Percentiles rank a stretch among this genome's conserved stretches.
phyloP scores from a whole-genome alignment of 139 green algal genomes.

The Diplosphaera chodatii region DNA sequence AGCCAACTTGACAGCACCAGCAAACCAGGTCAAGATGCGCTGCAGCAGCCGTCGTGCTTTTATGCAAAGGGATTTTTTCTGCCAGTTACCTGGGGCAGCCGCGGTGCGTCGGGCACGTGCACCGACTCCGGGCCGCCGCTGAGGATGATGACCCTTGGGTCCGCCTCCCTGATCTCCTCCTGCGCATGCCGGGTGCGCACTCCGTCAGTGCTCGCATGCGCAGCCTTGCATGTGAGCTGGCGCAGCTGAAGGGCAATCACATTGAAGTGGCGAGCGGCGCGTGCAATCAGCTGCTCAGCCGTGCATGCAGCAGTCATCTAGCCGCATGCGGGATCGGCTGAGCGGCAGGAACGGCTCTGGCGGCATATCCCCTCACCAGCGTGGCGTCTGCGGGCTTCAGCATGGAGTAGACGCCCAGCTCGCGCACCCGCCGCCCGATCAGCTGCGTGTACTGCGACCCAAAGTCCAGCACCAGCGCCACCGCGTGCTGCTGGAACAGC shows the following conservation, averaged over 20 bases:
- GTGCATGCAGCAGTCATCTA: no score
- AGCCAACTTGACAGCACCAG: no score
- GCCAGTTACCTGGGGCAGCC: slow-evolving; percentile 62
- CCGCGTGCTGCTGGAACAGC: slow-evolving; percentile 24
- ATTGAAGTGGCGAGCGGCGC: no score
- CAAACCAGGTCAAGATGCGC: no score
- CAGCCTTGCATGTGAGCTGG: no score
- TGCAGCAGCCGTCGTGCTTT: slow-evolving; percentile 43
- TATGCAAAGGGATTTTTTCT: slow-evolving; percentile 97
- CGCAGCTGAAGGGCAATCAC: no score
- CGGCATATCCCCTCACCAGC: slow-evolving; percentile 61
- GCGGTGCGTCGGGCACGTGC: slow-evolving; percentile 79
- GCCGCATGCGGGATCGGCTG: no score
- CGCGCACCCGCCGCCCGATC: slow-evolving; percentile 86
- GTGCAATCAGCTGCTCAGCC: no score
- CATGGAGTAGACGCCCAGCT: slow-evolving; percentile 85
- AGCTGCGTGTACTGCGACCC: slow-evolving; percentile 98
- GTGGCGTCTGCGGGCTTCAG: slow-evolving; percentile 83
- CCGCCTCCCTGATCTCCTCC: slow-evolving; percentile 70
- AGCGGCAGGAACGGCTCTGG: no score
- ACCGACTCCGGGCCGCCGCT: slow-evolving; percentile 95
- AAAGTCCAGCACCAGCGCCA: slow-evolving; percentile 78
- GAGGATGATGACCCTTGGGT: slow-evolving; percentile 85
- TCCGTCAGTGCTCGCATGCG: background rate
- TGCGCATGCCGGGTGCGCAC: slow-evolving; percentile 18